These are phyloP conservation scores for Dujonia santamariae DNA, from an alignment of 1,139 yeast genomes.

Conservation along the genomic window DNA sequence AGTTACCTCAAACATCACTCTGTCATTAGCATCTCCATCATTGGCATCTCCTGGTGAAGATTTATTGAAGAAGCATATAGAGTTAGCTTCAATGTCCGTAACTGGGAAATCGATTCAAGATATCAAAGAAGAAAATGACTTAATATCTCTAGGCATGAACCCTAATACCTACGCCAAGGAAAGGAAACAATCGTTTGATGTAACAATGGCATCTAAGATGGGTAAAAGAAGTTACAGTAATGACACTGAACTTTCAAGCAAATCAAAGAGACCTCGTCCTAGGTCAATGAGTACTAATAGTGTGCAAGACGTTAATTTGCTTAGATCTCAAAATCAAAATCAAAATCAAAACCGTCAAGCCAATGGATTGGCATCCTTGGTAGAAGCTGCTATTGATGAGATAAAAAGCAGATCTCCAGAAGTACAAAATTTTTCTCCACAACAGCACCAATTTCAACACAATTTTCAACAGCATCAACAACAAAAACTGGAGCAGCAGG, in stretches of 20 bases:
- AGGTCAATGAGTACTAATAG: constrained; percentile 6
- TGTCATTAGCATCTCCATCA: not conserved
- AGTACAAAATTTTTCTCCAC: no score
- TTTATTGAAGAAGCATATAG: constrained; percentile 40
- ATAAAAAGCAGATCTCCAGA: constrained; percentile 19
- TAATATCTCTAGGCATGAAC: constrained; percentile 48
- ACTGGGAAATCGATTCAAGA: constrained; percentile 51
- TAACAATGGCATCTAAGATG: not conserved
- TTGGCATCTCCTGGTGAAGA: constrained; percentile 10
- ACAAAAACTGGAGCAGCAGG: not conserved
- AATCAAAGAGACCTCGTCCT: not conserved
- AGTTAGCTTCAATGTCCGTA: constrained; percentile 51
- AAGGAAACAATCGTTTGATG: constrained; percentile 1
- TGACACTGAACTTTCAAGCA: constrained; percentile 1
- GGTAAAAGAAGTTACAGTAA: constrained; percentile 5
- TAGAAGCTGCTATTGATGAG: constrained; percentile 30
- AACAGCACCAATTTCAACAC: no score
- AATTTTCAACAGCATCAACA: not conserved
- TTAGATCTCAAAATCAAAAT: no score
- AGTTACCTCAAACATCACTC: constrained; percentile 1
- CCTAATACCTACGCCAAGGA: constrained; percentile 26
- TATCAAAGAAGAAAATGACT: constrained; percentile 45
- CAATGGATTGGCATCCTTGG: constrained; percentile 23
- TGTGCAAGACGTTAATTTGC: not conserved
- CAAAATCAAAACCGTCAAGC: not conserved